A percentile compares a stretch with the other conserved stretches of the same genome.
These are phyloP conservation scores for Mucor indicus DNA, from an alignment of 371 early-diverging fungal genomes.

Conservation along the genomic window DNA sequence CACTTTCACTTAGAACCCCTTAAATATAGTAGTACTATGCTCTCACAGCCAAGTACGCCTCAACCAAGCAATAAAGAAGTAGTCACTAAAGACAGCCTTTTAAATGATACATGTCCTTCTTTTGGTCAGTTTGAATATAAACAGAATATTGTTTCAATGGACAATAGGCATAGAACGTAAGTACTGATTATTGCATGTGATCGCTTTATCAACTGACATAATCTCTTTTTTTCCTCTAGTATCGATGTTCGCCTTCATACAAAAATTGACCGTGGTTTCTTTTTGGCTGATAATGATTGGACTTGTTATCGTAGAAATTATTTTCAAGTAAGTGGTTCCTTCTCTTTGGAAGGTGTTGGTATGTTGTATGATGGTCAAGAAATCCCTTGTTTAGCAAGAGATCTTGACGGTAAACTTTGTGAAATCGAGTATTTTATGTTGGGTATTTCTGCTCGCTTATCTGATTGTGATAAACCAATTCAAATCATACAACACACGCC, in stretches of 20 bases:
- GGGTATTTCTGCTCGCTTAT: conserved; percentile 61
- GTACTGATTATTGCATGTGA: not conserved
- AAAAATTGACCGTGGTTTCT: conserved; percentile 78
- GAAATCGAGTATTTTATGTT: conserved; percentile 57
- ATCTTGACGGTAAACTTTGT: conserved; percentile 20
- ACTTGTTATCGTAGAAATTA: conserved; percentile 93
- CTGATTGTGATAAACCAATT: conserved; percentile 59
- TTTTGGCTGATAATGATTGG: conserved; percentile 79
- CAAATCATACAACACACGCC: conserved; percentile 88
- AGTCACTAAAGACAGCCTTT: too few relatives aligned
- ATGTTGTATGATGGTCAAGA: conserved; percentile 47
- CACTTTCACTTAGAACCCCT: too few relatives aligned
- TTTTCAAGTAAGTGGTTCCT: conserved; percentile 80
- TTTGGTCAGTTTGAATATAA: conserved; percentile 21
- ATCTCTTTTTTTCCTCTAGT: conserved; percentile 15
- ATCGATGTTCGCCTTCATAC: conserved; percentile 51
- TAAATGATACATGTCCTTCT: conserved; percentile 12
- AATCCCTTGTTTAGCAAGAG: conserved; percentile 55
- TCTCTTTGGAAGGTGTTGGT: conserved; percentile 51
- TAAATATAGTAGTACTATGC: too few relatives aligned
- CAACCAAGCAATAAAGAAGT: too few relatives aligned
- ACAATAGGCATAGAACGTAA: conserved; percentile 26
- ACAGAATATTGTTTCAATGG: conserved; percentile 19
- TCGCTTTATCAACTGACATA: too few relatives aligned
- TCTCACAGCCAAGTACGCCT: too few relatives aligned